Base-by-base conservation (phyloP, 2,329 filamentous ascomycete genomes). In the Aspergillus versicolor region DNA sequence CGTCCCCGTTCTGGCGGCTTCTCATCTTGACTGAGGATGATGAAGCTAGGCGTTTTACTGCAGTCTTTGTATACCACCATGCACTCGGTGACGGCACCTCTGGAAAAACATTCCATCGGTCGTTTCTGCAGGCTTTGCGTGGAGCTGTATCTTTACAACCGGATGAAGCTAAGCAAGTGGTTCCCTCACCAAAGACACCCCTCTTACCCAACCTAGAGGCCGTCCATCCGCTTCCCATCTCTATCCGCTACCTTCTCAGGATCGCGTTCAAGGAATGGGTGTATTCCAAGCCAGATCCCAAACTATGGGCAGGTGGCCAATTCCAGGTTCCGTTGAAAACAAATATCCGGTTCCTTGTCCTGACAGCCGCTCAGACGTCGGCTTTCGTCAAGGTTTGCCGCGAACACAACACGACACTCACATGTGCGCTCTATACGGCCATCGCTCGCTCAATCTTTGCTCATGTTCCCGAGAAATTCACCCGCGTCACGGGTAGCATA, bases 51-150 rank as follows among this genome's bases (percentile, higher is more conserved):
- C 61, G 58, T 2, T 81, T 82, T 57, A 78, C 76, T 0, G 76
- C 73, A 2, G 66, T 65, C 2, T 82, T 79, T 65, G 67, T 81
- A 9, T 80, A 72, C 59, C 80, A 82, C 55, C 80, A 82, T 66
- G 76, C 74, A 2, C 68, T 82, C 49, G 75, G 74, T 3, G 80
- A 82, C 61, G 79, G 79, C 2, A 66, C 65, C 8, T 79, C 77
- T 0, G 77, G 75, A 0, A 71, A 78, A 27, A 69, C 75, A 0
- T 81, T 82, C 58, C 79, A 81, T 54, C 63, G 68, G 8, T 67
- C 71, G 0, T 77, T 82, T 38, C 69, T 75, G 4, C 60, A 64
- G 5, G 75, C 74, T 4, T 58, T 81, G 12, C 59, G 68, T 21
- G 30, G 51, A 34, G 24, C 60, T 2, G 57, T 52, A 38, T 58